These are phyloP conservation scores for Beauveria asiatica DNA, from an alignment of 2,329 filamentous ascomycete genomes.

Conservation along the genomic window DNA sequence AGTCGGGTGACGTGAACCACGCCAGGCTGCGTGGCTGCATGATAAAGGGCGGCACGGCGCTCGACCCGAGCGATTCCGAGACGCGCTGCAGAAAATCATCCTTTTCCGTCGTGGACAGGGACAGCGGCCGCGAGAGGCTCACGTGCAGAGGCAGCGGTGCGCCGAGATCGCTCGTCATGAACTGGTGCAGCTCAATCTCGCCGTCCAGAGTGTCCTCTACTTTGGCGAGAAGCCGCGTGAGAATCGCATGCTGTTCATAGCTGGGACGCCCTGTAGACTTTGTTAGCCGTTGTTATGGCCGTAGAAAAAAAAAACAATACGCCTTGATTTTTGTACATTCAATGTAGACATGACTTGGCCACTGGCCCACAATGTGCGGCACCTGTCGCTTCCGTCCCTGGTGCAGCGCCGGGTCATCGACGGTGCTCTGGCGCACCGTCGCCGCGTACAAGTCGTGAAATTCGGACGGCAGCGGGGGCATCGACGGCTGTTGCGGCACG, in stretches of 20 bases:
- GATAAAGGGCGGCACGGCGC: conserved; percentile 24
- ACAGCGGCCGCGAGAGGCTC: conserved; percentile 76
- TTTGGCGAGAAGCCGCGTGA: conserved; percentile 34
- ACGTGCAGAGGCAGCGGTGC: conserved; percentile 78
- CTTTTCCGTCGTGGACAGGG: conserved; percentile 64
- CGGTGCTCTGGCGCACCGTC: conserved; percentile 65
- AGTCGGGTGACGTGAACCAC: conserved; percentile 46
- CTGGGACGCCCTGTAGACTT: conserved; percentile 45
- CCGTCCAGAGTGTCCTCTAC: conserved; percentile 26
- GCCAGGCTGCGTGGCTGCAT: conserved; percentile 32
- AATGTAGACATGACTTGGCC: conserved; percentile 87
- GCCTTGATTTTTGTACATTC: conserved; percentile 58
- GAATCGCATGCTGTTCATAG: conserved; percentile 34
- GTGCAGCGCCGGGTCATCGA: conserved; percentile 78
- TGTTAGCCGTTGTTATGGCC: conserved; percentile 6
- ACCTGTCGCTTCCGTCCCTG: conserved; percentile 73
- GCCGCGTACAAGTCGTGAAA: conserved; percentile 91
- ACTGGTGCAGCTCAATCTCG: conserved; percentile 47
- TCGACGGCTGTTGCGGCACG: conserved; percentile 12
- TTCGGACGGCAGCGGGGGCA: conserved; percentile 63
- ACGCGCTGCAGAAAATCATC: conserved; percentile 56
- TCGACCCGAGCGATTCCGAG: conserved; percentile 27
- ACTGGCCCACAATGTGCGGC: conserved; percentile 81
- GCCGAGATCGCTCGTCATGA: conserved; percentile 70
- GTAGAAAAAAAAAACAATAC: not conserved